Evolutionary conservation across 2,329 filamentous ascomycete genomes (phyloP).

Genomic region (Spiromastix sp.): DNA sequence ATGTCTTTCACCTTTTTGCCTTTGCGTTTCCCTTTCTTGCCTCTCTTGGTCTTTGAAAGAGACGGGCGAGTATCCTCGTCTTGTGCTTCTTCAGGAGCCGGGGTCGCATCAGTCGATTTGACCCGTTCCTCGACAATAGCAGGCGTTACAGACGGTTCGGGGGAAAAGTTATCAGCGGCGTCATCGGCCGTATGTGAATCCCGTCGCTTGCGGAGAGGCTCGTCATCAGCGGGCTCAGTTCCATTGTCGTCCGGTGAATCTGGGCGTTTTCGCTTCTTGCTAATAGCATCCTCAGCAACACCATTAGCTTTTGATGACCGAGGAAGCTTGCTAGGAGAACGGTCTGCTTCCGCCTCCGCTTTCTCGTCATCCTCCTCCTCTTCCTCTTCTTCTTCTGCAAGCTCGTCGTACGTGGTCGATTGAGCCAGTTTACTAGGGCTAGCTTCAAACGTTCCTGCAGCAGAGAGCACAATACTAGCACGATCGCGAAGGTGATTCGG

Average conservation of each 20-base stretch:
- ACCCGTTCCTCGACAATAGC: conserved; percentile 1
- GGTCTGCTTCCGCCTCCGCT: conserved; percentile 22
- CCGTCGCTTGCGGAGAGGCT: conserved; percentile 31
- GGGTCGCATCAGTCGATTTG: conserved; percentile 19
- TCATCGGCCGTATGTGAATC: conserved; percentile 16
- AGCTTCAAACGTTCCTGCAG: conserved; percentile 49
- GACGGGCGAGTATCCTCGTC: conserved; percentile 21
- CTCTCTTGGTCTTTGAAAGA: conserved; percentile 28
- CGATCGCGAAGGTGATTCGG: conserved; percentile 55
- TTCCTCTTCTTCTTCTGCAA: conserved; percentile 42
- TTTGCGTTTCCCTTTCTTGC: conserved; percentile 38
- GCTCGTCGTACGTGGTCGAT: conserved; percentile 36
- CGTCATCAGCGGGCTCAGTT: conserved; percentile 27
- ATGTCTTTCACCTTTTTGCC: conserved; percentile 30
- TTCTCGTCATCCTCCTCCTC: conserved; percentile 28
- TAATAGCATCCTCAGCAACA: conserved; percentile 18
- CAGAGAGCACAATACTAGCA: conserved; percentile 51
- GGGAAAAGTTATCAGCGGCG: conserved; percentile 1
- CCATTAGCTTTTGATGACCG: conserved; percentile 24
- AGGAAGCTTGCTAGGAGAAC: conserved; percentile 30
- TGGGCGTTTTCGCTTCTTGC: conserved; percentile 33
- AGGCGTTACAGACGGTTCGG: conserved; percentile 1
- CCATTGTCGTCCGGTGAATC: conserved; percentile 26
- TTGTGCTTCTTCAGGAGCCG: conserved; percentile 20
- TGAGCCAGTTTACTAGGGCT: conserved; percentile 70